phyloP scores from a whole-genome alignment of 768 basidiomycete genomes.

The Russula emetica region DNA sequence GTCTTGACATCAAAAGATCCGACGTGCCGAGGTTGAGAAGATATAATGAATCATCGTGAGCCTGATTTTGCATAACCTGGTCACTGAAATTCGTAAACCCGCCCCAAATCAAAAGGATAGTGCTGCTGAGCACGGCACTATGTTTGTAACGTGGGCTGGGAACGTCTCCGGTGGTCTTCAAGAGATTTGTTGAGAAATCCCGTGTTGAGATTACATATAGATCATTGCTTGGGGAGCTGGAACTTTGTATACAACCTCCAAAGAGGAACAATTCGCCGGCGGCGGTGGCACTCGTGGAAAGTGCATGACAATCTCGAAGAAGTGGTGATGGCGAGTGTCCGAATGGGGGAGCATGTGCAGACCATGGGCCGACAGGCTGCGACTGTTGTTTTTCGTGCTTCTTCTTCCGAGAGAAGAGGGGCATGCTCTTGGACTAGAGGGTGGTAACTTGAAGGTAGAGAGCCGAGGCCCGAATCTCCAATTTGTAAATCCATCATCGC shows the following conservation, averaged over 20 bases:
- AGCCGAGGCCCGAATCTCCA: too few relatives aligned
- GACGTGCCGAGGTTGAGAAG: slow-evolving; percentile 79
- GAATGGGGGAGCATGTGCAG: too few relatives aligned
- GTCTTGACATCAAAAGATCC: too few relatives aligned
- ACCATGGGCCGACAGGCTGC: too few relatives aligned
- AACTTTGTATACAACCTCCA: slow-evolving; percentile 90
- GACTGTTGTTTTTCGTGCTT: not conserved
- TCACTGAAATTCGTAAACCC: slow-evolving; percentile 87
- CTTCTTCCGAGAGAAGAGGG: too few relatives aligned
- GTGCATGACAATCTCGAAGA: slow-evolving; percentile 91
- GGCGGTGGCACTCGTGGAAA: slow-evolving; percentile 69
- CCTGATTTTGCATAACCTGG: slow-evolving; percentile 55
- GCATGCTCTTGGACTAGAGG: too few relatives aligned
- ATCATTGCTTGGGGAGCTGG: slow-evolving; percentile 69
- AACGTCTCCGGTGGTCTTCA: slow-evolving; percentile 84
- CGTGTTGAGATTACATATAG: slow-evolving; percentile 80
- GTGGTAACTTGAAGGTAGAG: too few relatives aligned
- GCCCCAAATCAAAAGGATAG: slow-evolving; percentile 88
- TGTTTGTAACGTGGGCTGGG: slow-evolving; percentile 91
- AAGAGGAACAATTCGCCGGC: slow-evolving; percentile 92
- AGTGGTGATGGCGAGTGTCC: slow-evolving; percentile 71
- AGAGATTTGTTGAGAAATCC: slow-evolving; percentile 70
- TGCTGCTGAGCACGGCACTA: slow-evolving; percentile 83
- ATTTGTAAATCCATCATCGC: too few relatives aligned
- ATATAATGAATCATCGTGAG: slow-evolving; percentile 89